Percentiles rank a stretch among this genome's conserved stretches.
Conservation (phyloP, 108 stramenopile genomes). For the Phaeodactylum tricornutum region DNA sequence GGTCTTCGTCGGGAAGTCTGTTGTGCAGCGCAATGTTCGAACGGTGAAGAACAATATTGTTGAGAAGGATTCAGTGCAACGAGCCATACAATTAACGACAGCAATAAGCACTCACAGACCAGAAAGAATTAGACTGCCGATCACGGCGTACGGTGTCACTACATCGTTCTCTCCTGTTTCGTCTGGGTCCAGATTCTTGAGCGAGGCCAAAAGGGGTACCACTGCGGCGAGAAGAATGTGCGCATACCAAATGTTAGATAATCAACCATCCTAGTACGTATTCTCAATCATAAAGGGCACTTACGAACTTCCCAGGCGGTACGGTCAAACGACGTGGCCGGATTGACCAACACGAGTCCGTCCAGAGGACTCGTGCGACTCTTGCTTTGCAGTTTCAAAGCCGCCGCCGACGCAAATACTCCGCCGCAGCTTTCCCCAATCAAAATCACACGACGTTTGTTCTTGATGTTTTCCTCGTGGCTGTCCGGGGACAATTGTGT, state of each 20-base stretch:
- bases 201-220: too few relatives aligned
- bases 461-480: not conserved
- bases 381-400: conserved; percentile 31
- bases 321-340: conserved; percentile 82
- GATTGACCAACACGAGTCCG: conserved; percentile 79
- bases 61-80: too few relatives aligned
- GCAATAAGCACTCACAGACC: too few relatives aligned
- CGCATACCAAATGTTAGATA: too few relatives aligned
- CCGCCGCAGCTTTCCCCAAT: conserved; percentile 87
- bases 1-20: conserved; percentile 44
- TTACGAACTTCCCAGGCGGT: conserved; percentile 78
- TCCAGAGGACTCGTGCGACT: conserved; percentile 14
- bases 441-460: conserved; percentile 42
- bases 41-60: too few relatives aligned
- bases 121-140: not conserved
- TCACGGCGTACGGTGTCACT: not conserved
- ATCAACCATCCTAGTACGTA: too few relatives aligned
- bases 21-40: too few relatives aligned
- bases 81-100: too few relatives aligned
- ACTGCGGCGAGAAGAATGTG: too few relatives aligned
- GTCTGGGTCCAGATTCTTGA: too few relatives aligned
- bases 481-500: conserved; percentile 8
- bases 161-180: too few relatives aligned
- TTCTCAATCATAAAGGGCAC: too few relatives aligned
- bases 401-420: conserved; percentile 59